Evolutionary conservation across 495 filamentous ascomycete species (phyloP), one percentile per base, ranked within the genome.

Genomic region (Oidiodendron maius): DNA sequence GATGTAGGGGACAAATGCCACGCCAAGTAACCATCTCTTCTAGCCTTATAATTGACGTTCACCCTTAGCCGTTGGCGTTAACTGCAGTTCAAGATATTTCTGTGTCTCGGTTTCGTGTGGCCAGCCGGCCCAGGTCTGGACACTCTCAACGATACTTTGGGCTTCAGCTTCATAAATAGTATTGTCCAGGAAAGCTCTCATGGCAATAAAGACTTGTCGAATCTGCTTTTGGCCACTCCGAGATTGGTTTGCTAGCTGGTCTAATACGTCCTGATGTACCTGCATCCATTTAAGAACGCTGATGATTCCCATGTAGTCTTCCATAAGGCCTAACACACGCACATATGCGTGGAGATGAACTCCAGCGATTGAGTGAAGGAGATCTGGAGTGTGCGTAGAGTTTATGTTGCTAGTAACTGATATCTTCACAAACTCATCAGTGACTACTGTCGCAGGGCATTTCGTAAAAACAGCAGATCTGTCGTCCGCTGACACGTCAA

Each of bases 221-320:
- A 61, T 30, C 17, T 37, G 37, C 2, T 23, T 34, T 2, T 25
- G 21, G 5, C 55, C 53, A 42, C 58, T 61, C 16, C 39, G 21
- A 22, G 36, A 24, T 18, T 50, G 38, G 10, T 20, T 12, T 3
- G 51, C 39, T 11, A 45, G 34, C n/a, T 37, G 12, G 1, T 55
- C 44, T 11, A 61, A 26, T 24, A 53, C 59, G 9, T 46, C 28
- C 3, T 54, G 15, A 20, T 58, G 21, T 22, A 43, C 15, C 11
- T 46, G 68, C 73, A 82, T 80, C 77, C 77, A 81, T 23, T 64
- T 57, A 17, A 81, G 56, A 17, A 80, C 55, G 38, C 66, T 66
- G 11, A 78, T 45, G 22, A 82, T 55, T 4, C 70, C 74, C n/a
- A 70, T 57, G 35, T 67, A 66, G 45, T 82, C 77, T 42, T 66